phyloP scores from a whole-genome alignment of 176 grass and related monocot species.

The Neostapfia colusana region DNA sequence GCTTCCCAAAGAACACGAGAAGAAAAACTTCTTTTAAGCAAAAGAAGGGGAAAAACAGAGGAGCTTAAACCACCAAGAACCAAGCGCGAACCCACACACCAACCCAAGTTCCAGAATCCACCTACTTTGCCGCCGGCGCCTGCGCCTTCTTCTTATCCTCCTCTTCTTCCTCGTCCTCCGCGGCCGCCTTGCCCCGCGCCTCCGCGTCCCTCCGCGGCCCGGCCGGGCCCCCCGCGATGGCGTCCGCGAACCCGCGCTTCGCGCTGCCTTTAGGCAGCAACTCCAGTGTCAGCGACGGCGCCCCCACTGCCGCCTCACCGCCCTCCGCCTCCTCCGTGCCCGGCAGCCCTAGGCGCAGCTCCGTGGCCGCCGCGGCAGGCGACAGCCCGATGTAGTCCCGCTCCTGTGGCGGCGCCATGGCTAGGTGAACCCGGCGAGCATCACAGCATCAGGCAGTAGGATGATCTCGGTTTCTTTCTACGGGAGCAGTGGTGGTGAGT shows the following conservation, averaged over 20 bases:
- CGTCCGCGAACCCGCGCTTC: conserved; percentile 81
- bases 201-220: conserved; percentile 38
- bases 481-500: background rate
- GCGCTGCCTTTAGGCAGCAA: conserved; percentile 61
- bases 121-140: conserved; percentile 61
- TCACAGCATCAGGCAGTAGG: conserved; percentile 21
- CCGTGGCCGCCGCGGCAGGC: conserved; percentile 58
- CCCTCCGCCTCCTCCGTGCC: conserved; percentile 46
- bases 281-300: conserved; percentile 51
- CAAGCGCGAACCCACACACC: conserved; percentile 12
- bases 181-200: conserved; percentile 29
- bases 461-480: conserved; percentile 18
- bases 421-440: conserved; percentile 22
- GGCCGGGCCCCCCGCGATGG: conserved; percentile 29
- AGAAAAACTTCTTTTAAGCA: background rate
- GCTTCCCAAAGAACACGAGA: background rate
- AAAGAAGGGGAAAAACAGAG: background rate
- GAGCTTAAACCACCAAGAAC: conserved; percentile 17
- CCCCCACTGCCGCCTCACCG: background rate
- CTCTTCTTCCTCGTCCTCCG: conserved; percentile 46
- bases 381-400: conserved; percentile 73
- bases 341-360: conserved; percentile 67
- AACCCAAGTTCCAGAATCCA: background rate
- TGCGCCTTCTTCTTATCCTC: conserved; percentile 50
- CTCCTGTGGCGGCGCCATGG: conserved; percentile 61